phyloP scores from a whole-genome alignment of 495 filamentous ascomycete species.

The Amniculicola lignicola region DNA sequence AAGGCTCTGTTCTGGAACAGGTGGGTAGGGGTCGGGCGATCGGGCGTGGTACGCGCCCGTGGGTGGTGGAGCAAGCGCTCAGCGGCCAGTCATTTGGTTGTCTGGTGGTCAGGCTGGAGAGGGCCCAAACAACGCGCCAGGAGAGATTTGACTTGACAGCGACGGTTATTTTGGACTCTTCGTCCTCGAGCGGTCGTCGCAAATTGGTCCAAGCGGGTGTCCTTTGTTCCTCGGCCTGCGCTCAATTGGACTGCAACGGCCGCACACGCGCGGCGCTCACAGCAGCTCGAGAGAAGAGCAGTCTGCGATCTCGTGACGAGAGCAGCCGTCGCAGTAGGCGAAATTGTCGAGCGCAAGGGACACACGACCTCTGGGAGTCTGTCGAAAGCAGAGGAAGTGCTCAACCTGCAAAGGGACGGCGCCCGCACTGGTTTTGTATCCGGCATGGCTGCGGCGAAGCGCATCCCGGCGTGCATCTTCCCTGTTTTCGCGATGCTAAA shows the following conservation, averaged over 20 bases:
- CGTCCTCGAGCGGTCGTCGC: slow-evolving; percentile 27
- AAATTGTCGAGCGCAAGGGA: slow-evolving; percentile 33
- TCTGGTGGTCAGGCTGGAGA: slow-evolving; percentile 21
- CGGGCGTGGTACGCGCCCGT: slow-evolving; percentile 32
- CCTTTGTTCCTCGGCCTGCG: slow-evolving; percentile 32
- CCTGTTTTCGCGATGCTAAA: slow-evolving; percentile 25
- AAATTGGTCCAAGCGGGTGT: slow-evolving; percentile 7
- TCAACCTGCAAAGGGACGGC: slow-evolving; percentile 17
- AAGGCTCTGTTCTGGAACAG: slow-evolving; percentile 35
- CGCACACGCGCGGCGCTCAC: slow-evolving; percentile 3
- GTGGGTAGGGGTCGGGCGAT: slow-evolving; percentile 11
- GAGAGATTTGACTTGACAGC: background rate
- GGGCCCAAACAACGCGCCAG: slow-evolving; percentile 27
- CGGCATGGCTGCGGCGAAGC: slow-evolving; percentile 10
- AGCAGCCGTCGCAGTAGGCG: slow-evolving; percentile 9
- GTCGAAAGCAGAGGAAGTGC: slow-evolving; percentile 25
- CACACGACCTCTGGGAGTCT: slow-evolving; percentile 25
- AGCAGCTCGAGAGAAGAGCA: slow-evolving; percentile 14
- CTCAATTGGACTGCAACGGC: slow-evolving; percentile 15
- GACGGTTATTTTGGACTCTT: slow-evolving; percentile 26
- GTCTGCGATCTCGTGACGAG: slow-evolving; percentile 13
- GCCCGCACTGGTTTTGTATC: slow-evolving; percentile 28
- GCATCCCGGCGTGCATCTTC: slow-evolving; percentile 6
- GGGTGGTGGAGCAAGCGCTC: slow-evolving; percentile 10
- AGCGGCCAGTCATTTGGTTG: slow-evolving; percentile 33